A percentile compares a stretch with the other conserved stretches of the same genome.
These are phyloP conservation scores for Rhodotorula diobovata DNA, from an alignment of 768 basidiomycete species.

Conservation along the genomic window DNA sequence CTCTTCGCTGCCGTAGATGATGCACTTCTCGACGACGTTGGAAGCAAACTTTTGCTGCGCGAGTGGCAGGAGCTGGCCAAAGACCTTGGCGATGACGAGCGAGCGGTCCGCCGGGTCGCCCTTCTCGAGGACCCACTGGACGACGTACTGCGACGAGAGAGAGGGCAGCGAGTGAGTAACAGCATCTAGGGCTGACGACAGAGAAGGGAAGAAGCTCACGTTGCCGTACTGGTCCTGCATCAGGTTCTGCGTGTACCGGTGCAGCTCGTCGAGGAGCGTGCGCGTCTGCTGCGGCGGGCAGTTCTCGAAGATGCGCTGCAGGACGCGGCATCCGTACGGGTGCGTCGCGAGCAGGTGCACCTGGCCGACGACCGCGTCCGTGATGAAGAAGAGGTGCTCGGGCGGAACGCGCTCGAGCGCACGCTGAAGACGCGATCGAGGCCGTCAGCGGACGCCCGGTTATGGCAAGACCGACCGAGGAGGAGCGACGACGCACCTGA, in stretches of 20 bases:
- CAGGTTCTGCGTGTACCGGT: slow-evolving; percentile 62
- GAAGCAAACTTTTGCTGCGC: slow-evolving; percentile 59
- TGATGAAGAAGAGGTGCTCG: slow-evolving; percentile 69
- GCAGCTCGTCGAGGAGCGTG: slow-evolving; percentile 75
- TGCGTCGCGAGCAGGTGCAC: slow-evolving; percentile 79
- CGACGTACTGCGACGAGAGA: slow-evolving; percentile 59
- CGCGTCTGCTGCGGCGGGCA: slow-evolving; percentile 65
- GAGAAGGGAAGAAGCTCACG: slow-evolving; percentile 41
- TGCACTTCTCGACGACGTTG: slow-evolving; percentile 59
- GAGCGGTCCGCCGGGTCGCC: slow-evolving; percentile 66
- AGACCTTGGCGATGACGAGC: slow-evolving; percentile 63
- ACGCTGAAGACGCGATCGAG: slow-evolving; percentile 56
- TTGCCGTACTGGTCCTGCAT: slow-evolving; percentile 89
- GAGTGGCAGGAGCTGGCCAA: slow-evolving; percentile 72
- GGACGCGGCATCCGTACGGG: slow-evolving; percentile 87
- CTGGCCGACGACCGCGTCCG: slow-evolving; percentile 64
- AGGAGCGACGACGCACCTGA: slow-evolving; percentile 43
- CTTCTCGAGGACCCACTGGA: slow-evolving; percentile 84
- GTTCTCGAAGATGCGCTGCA: slow-evolving; percentile 87
- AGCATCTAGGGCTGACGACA: background rate
- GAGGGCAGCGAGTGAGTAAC: background rate
- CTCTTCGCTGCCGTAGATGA: slow-evolving; percentile 48
- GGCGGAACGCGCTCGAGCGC: slow-evolving; percentile 73
- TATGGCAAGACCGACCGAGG: too few relatives aligned
- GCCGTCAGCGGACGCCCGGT: too few relatives aligned